Base-by-base conservation (phyloP, 1,284 basidiomycete genomes). In the Cronartium quercuum region DNA sequence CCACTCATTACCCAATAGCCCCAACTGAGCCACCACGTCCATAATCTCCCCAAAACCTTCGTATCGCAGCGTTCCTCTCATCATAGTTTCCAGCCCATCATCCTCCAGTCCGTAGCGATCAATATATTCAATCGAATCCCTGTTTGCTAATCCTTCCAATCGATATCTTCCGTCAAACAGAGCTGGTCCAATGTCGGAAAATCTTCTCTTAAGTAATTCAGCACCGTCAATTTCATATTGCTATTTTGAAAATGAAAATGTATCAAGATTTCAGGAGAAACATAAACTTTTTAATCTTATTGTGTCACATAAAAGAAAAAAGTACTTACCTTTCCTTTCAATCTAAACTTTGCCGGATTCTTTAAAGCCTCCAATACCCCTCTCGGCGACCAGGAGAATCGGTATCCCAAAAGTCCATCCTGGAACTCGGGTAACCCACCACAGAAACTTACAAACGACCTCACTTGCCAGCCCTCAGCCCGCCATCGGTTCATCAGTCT, bases 301-400 rank as follows among this genome's bases (percentile, higher is more conserved):
- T n/a, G n/a, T n/a, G n/a, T n/a, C n/a, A n/a, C n/a, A n/a, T n/a
- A n/a, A n/a, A n/a, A n/a, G 24, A 29, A 29, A 40, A 21, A 34
- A 13, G 10, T 12, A 80, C 84, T 57, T 77, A 90, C 89, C 82
- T 87, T 79, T 3, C 85, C 84, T 47, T 84, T 80, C 18, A 93
- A 83, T 79, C 87, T 86, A 83, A 89, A 96, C 76, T 82, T 82
- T 7, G 94, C 94, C 0, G 85, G 83, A 80, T 95, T 94, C 76
- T 89, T 83, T 0, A 91, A 90, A 0, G 94, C 94, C 15, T 86
- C 87, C 51, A 98, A 83, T 2, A 95, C 93, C 0, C 92, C 94
- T 77, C 88, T 86, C 1, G 94, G 94, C 73, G 88, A 91, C 94
- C 94, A 97, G 76, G 91, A 94, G 82, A 97, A 98, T 82, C 96